Conservation (phyloP, 257 asterid genomes). For the Lithospermum erythrorhizon region DNA sequence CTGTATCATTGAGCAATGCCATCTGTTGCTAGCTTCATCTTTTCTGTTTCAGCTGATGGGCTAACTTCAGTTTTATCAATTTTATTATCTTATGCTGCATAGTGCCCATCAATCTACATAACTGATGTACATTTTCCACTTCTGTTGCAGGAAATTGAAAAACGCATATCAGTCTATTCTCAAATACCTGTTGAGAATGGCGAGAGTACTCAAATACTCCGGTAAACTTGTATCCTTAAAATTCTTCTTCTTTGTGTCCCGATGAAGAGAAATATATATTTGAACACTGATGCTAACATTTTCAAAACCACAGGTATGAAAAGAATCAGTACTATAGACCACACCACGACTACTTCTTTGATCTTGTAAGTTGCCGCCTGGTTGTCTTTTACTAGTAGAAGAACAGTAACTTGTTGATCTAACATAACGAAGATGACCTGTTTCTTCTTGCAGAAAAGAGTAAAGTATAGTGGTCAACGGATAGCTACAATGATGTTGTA, state of each 20-base stretch:
- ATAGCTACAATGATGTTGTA: conserved; percentile 21
- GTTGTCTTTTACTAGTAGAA: not conserved
- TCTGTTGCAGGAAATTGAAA: conserved; percentile 60
- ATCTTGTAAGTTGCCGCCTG: not conserved
- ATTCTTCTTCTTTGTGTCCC: conserved; percentile 7
- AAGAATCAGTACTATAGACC: conserved; percentile 56
- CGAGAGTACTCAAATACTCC: conserved; percentile 71
- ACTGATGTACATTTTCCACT: too few species aligned
- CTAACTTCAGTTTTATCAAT: not conserved
- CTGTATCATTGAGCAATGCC: not conserved
- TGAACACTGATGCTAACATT: conserved; percentile 52
- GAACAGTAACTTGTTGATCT: not conserved
- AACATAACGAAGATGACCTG: not conserved
- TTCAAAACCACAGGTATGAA: conserved; percentile 71
- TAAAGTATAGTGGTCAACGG: conserved; percentile 19
- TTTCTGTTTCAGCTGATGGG: not conserved
- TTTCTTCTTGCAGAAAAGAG: conserved; percentile 15
- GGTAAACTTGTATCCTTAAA: conserved; percentile 28
- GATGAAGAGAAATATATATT: conserved; percentile 13
- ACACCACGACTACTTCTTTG: conserved; percentile 47
- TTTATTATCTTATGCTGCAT: too few species aligned
- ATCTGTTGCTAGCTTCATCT: not conserved
- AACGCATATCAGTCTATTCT: conserved; percentile 71
- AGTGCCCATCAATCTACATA: not conserved
- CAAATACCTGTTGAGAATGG: conserved; percentile 76